Base-by-base conservation (phyloP, 129 eudicot genomes). In the Oenanthe sinensis region DNA sequence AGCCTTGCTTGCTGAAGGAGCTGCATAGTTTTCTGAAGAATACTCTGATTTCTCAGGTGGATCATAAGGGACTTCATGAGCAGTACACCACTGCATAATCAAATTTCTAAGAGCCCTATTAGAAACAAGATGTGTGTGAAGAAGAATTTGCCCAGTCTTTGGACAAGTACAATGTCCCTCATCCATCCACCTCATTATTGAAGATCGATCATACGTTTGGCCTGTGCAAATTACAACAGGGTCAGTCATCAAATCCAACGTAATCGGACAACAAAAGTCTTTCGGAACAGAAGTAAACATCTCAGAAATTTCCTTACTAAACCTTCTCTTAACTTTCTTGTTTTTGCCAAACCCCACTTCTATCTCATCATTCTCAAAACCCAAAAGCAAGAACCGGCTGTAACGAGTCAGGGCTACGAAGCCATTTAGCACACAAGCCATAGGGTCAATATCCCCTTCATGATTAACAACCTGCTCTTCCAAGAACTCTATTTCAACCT, bases 141-240 rank as follows among this genome's bases (percentile, higher is more conserved):
- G 79, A 30, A 93, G 91, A 78, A 47, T 74, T 46, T 89, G 96
- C 73, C 98, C 97, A 1, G 97, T 89, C 63, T 91, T 89, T 0
- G 97, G 98, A 78, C 98, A 93, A 76, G 81, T 89, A 45, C 75
- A 79, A 63, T 91, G 93, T 52, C 97, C 97, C 78, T 88, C 93
- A 22, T 91, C 93, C 43, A 93, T 82, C 98, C 98, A 93, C 78
- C 90, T 87, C 0, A 84, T 33, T 17, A 93, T 93, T 3, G 95
- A 85, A 20, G 75, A 62, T 14, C 98, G 90, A 52, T 93, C 98
- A 72, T 87, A 93, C 0, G 97, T 89, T 75, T 93, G 98, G 8
- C 98, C 98, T 0, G 98, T 91, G 0, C 89, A 83, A n/a, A 93
- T 78, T 4, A 89, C 85, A 6, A 93, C 97, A 4, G 98, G 98